These are phyloP conservation scores for Cylindrodendrum hubeiense DNA, from an alignment of 2,329 filamentous ascomycete genomes.

Conservation along the genomic window DNA sequence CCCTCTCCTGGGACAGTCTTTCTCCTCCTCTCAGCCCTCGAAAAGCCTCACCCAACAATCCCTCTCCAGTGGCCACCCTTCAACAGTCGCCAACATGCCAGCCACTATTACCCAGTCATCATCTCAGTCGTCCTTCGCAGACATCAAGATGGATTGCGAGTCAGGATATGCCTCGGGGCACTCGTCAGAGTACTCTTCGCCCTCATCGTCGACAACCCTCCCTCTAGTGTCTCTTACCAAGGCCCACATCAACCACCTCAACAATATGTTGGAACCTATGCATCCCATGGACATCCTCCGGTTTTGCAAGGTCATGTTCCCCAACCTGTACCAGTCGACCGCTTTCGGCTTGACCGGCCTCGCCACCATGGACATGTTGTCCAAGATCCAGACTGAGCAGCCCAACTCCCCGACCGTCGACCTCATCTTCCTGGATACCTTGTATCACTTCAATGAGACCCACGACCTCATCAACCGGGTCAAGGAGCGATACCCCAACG, in stretches of 20 bases:
- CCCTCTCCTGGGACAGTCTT: conserved; percentile 34
- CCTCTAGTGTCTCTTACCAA: conserved; percentile 88
- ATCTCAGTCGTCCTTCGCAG: conserved; percentile 54
- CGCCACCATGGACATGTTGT: conserved; percentile 87
- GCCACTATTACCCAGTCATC: conserved; percentile 53
- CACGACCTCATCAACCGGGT: conserved; percentile 80
- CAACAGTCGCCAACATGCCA: conserved; percentile 49
- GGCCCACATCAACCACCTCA: conserved; percentile 90
- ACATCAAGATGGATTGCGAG: conserved; percentile 68
- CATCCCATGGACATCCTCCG: conserved; percentile 91
- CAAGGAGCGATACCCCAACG: conserved; percentile 79
- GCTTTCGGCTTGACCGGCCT: conserved; percentile 86
- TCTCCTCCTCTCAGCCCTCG: conserved; percentile 28
- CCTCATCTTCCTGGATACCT: conserved; percentile 85
- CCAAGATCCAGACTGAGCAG: conserved; percentile 75
- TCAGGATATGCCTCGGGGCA: conserved; percentile 84
- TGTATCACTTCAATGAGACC: conserved; percentile 86
- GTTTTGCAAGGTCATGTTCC: conserved; percentile 92
- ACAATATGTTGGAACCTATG: conserved; percentile 88
- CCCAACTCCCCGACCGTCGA: conserved; percentile 71
- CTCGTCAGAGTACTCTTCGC: conserved; percentile 55
- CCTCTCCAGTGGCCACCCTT: conserved; percentile 20
- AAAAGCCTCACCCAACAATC: conserved; percentile 38
- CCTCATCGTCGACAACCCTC: conserved; percentile 57
- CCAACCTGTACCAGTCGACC: conserved; percentile 88